These are phyloP conservation scores for Cardamine resedifolia DNA, from an alignment of 345 rosid genomes.

Conservation along the genomic window DNA sequence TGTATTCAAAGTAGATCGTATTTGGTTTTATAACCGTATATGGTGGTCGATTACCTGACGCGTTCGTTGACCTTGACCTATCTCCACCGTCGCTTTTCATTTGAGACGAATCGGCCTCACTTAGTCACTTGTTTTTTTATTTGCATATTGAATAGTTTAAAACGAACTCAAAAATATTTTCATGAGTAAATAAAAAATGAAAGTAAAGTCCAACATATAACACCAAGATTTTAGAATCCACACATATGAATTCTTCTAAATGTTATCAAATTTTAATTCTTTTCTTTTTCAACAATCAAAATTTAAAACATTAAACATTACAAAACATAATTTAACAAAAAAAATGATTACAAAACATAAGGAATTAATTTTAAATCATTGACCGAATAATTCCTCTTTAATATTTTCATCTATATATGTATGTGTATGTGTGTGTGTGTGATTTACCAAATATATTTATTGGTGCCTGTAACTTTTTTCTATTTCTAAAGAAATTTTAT, in stretches of 20 bases:
- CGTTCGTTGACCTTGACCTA: not conserved
- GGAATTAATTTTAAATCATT: not conserved
- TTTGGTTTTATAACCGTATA: not conserved
- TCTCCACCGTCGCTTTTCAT: not conserved
- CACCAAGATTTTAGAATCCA: not conserved
- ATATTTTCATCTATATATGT: not conserved
- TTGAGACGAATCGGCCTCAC: not conserved
- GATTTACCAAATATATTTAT: too few relatives aligned
- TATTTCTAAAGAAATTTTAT: not conserved
- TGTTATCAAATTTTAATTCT: too few relatives aligned
- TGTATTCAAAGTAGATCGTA: not conserved
- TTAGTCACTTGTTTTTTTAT: not conserved
- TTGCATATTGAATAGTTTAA: not conserved
- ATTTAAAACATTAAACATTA: too few relatives aligned
- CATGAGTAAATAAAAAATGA: not conserved
- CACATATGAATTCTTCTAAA: not conserved
- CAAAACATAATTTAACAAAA: too few relatives aligned
- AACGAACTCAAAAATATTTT: not conserved
- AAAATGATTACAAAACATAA: too few relatives aligned
- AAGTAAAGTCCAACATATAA: not conserved
- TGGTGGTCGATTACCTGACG: slow-evolving; percentile 15
- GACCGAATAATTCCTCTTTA: not conserved
- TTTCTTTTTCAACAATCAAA: too few relatives aligned
- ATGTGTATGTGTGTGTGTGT: too few relatives aligned
- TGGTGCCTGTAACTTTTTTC: not conserved